phyloP scores from a whole-genome alignment of 2,329 filamentous ascomycete species.

The Cladosporium austrohemisphaericum region DNA sequence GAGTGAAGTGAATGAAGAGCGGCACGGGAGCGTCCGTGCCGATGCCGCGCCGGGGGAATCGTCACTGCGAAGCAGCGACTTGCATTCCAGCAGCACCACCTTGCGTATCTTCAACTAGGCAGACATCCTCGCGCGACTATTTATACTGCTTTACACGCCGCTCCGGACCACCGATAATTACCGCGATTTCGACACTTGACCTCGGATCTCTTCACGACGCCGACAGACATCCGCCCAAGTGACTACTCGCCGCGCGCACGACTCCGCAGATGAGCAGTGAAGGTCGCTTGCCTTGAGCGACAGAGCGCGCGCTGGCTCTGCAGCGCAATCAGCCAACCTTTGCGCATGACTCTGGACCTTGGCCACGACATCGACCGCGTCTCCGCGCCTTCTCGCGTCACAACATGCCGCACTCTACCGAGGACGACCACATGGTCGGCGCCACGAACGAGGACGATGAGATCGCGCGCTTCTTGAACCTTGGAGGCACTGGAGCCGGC shows the following conservation, averaged over 20 bases:
- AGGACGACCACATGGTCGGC: slow-evolving; percentile 19
- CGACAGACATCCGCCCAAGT: neutral
- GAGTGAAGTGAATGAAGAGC: too few relatives aligned
- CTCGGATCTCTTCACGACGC: too few relatives aligned
- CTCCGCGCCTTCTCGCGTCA: neutral
- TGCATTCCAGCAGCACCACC: neutral
- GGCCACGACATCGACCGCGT: too few relatives aligned
- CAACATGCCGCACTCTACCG: slow-evolving; percentile 38
- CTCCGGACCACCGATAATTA: neutral
- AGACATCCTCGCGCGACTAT: neutral
- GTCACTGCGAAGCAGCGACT: slow-evolving; percentile 2
- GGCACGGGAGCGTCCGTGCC: too few relatives aligned
- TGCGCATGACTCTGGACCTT: neutral
- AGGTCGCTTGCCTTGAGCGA: neutral
- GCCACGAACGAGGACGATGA: slow-evolving; percentile 27
- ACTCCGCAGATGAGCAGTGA: slow-evolving; percentile 2
- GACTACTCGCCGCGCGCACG: slow-evolving; percentile 1
- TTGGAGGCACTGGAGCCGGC: slow-evolving; percentile 21
- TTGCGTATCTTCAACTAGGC: neutral
- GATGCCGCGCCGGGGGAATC: too few relatives aligned
- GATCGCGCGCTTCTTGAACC: slow-evolving; percentile 28
- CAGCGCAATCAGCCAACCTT: too few relatives aligned
- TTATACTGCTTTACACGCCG: neutral
- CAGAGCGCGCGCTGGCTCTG: neutral
- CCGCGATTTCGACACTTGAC: too few relatives aligned